These are phyloP conservation scores for Jacaranda copaia DNA, from an alignment of 257 asterid species.

Conservation along the genomic window DNA sequence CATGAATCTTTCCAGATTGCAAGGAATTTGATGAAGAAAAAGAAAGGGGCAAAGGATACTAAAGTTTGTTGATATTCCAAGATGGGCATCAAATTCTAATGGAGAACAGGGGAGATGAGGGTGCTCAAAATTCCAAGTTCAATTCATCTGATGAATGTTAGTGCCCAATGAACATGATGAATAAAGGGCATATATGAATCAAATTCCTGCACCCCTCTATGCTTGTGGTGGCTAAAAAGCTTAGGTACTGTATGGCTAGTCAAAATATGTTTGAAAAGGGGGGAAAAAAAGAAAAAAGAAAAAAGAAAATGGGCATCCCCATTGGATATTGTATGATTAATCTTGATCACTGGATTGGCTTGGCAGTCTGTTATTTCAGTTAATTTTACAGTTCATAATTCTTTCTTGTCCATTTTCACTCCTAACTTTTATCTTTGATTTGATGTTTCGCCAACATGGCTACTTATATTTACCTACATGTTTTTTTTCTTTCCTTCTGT, in stretches of 20 bases:
- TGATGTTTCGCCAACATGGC: conserved; percentile 26
- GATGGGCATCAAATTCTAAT: background rate
- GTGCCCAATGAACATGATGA: background rate
- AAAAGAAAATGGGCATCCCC: background rate
- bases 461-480: background rate
- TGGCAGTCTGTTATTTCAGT: conserved; percentile 38
- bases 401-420: background rate
- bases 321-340: conserved; percentile 17
- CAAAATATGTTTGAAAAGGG: conserved; percentile 8
- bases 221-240: conserved; percentile 14
- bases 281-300: background rate
- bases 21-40: conserved; percentile 32
- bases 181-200: conserved; percentile 34
- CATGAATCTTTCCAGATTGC: conserved; percentile 32
- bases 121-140: background rate
- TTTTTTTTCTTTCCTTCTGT: background rate
- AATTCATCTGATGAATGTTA: background rate
- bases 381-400: conserved; percentile 27
- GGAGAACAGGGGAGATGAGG: background rate
- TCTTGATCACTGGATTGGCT: conserved; percentile 3
- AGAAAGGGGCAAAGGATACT: conserved; percentile 8
- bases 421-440: background rate
- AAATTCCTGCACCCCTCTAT: conserved; percentile 13
- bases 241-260: conserved; percentile 5
- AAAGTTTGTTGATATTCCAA: conserved; percentile 9